A percentile compares a stretch with the other conserved stretches of the same genome.
These are phyloP conservation scores for Juncus inflexus DNA, from an alignment of 176 grass and related monocot species.

Conservation along the genomic window DNA sequence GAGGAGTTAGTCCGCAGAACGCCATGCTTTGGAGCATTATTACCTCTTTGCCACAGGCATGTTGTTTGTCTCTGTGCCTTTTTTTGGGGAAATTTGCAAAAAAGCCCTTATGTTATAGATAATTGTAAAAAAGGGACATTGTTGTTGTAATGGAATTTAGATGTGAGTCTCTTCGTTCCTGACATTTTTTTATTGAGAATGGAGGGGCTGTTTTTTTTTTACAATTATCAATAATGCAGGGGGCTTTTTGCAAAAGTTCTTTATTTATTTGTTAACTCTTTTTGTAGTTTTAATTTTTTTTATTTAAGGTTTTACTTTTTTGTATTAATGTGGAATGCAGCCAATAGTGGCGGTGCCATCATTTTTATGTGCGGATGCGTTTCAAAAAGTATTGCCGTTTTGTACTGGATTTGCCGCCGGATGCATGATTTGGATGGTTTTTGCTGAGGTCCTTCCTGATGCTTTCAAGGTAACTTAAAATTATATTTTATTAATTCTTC, in stretches of 20 bases:
- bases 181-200: no score
- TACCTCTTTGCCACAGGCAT: constrained; percentile 94
- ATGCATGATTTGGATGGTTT: constrained; percentile 99
- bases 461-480: constrained; percentile 68
- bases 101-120: no score
- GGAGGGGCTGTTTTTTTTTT: no score
- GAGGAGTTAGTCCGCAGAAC: constrained; percentile 79
- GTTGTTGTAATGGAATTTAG: no score
- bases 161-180: no score
- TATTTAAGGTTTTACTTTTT: no score
- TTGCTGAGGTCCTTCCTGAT: constrained; percentile 98
- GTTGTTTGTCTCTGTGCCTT: not conserved
- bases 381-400: constrained; percentile 87
- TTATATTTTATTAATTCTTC: not conserved
- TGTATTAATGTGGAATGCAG: constrained; percentile 47
- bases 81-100: not conserved
- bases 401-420: constrained; percentile 98
- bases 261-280: not conserved
- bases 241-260: no score
- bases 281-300: constrained; percentile 9
- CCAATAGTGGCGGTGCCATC: constrained; percentile 94
- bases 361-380: constrained; percentile 89
- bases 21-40: constrained; percentile 99
- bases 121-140: no score
- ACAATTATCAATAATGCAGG: no score